Conservation (phyloP, 2,329 filamentous ascomycete species). For the Malbranchea zuffiana region DNA sequence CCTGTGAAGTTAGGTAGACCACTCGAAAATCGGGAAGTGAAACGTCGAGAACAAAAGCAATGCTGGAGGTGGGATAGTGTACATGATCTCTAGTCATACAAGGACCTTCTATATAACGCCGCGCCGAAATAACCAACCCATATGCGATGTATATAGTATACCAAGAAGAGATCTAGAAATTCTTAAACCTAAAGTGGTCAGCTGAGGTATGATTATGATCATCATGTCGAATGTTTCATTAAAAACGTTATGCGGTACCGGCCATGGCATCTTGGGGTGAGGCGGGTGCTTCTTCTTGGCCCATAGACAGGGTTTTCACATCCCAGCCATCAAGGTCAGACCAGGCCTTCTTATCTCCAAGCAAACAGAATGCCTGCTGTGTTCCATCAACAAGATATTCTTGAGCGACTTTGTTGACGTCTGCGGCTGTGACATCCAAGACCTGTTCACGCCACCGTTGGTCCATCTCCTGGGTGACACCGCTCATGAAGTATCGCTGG, state of each 20-base stretch:
- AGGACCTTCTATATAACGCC: conserved; percentile 4
- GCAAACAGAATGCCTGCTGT: conserved; percentile 54
- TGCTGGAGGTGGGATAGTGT: conserved; percentile 16
- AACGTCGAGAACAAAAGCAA: conserved; percentile 7
- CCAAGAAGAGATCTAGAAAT: background rate
- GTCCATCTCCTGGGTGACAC: conserved; percentile 79
- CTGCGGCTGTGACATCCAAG: conserved; percentile 69
- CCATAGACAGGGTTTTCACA: conserved; percentile 60
- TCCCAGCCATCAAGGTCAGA: conserved; percentile 59
- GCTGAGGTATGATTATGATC: no score
- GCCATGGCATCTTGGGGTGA: background rate
- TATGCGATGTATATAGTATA: conserved; percentile 6
- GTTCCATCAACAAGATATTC: conserved; percentile 63
- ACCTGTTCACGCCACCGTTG: conserved; percentile 73
- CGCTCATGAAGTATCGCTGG: conserved; percentile 72
- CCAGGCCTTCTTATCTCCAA: conserved; percentile 74
- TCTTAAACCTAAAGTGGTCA: no score
- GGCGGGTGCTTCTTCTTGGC: conserved; percentile 3
- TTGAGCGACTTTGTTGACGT: conserved; percentile 72
- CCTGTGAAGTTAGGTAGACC: no score
- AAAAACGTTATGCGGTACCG: conserved; percentile 2
- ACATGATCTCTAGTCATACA: conserved; percentile 19
- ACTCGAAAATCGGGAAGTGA: conserved; percentile 8
- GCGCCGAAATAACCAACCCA: no score
- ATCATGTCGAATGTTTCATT: no score